Evolutionary conservation across 1,284 basidiomycete species (phyloP).

Genomic region (Leccinum ponderosum): DNA sequence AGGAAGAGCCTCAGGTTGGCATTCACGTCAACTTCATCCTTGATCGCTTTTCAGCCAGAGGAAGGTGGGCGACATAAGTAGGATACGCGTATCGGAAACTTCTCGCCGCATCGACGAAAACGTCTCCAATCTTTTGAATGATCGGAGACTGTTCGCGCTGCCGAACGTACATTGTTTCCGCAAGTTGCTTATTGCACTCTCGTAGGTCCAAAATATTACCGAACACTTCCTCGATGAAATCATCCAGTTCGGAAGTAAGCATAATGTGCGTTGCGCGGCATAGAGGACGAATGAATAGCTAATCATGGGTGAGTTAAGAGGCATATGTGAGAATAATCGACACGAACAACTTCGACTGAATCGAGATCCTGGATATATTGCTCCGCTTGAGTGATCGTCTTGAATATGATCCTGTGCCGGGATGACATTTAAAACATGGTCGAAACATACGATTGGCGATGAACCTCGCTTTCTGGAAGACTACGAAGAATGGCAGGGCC

Average conservation of each 20-base stretch:
- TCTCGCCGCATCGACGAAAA: slow-evolving; percentile 85
- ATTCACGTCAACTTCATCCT: slow-evolving; percentile 84
- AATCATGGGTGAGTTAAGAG: background rate
- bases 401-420: slow-evolving; percentile 77
- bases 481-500: slow-evolving; percentile 65
- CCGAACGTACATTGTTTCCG: slow-evolving; percentile 85
- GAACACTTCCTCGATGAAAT: slow-evolving; percentile 87
- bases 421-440: background rate
- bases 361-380: slow-evolving; percentile 91
- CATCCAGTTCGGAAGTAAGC: slow-evolving; percentile 61
- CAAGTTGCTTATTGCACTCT: slow-evolving; percentile 76
- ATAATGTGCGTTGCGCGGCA: slow-evolving; percentile 74
- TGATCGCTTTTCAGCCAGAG: slow-evolving; percentile 84
- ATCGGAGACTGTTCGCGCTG: slow-evolving; percentile 90
- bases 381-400: slow-evolving; percentile 89
- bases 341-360: slow-evolving; percentile 70
- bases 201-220: slow-evolving; percentile 84
- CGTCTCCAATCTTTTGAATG: slow-evolving; percentile 86
- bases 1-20: slow-evolving; percentile 83
- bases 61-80: slow-evolving; percentile 82
- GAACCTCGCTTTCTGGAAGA: slow-evolving; percentile 77
- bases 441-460: slow-evolving; percentile 71
- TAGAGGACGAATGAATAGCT: slow-evolving; percentile 82
- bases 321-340: background rate
- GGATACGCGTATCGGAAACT: slow-evolving; percentile 90